Conservation (phyloP, 140 eudicot genomes). For the Erigeron philadelphicus region DNA sequence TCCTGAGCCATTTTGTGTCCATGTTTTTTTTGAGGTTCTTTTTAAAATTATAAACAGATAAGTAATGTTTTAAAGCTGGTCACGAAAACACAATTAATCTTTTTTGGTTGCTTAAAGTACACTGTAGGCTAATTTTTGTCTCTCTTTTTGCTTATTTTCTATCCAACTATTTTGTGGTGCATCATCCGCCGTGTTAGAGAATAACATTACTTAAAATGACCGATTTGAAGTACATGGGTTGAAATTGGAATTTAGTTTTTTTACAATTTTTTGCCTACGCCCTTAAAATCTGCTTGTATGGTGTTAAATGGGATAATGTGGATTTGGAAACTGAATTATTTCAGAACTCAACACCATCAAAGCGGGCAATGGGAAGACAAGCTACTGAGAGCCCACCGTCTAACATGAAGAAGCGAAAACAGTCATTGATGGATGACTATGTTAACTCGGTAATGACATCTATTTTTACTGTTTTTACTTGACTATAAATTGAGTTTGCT, state of each 20-base stretch:
- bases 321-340: neutral
- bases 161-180: too few relatives aligned
- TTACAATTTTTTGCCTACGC: neutral
- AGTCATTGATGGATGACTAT: conserved; percentile 67
- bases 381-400: conserved; percentile 79
- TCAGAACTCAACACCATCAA: conserved; percentile 71
- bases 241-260: neutral
- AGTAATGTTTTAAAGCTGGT: neutral
- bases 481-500: neutral
- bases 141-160: too few relatives aligned
- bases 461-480: neutral
- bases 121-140: too few relatives aligned
- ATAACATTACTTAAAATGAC: too few relatives aligned
- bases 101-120: too few relatives aligned
- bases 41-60: neutral
- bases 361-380: conserved; percentile 68
- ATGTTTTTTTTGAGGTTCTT: neutral
- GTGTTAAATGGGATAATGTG: neutral
- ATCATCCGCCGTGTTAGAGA: too few relatives aligned
- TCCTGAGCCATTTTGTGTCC: neutral
- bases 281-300: neutral
- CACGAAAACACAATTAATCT: too few relatives aligned
- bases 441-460: conserved; percentile 49
- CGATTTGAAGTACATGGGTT: too few relatives aligned
- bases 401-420: conserved; percentile 66